These are phyloP conservation scores for Xylaria sp. DNA, from an alignment of 2,329 filamentous ascomycete genomes.

Conservation along the genomic window DNA sequence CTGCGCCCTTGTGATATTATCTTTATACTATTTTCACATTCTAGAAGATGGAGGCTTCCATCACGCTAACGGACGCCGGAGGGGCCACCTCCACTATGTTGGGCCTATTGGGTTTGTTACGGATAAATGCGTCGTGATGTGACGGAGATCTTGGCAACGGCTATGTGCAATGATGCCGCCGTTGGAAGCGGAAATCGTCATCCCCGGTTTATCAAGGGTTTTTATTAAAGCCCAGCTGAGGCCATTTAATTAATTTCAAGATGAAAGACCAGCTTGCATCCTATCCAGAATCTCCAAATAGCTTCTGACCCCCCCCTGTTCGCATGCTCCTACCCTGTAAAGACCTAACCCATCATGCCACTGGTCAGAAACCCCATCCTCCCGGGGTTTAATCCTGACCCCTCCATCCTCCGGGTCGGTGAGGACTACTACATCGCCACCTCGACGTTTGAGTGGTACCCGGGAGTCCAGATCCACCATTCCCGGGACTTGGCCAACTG, in stretches of 20 bases:
- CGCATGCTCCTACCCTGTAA: neutral
- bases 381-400: conserved; percentile 67
- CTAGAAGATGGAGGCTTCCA: neutral
- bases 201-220: conserved; percentile 5
- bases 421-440: conserved; percentile 67
- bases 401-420: conserved; percentile 63
- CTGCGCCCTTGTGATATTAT: neutral
- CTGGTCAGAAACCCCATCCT: conserved; percentile 65
- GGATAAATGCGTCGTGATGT: conserved; percentile 32
- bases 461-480: conserved; percentile 66
- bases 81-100: conserved; percentile 18
- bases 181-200: conserved; percentile 18
- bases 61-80: conserved; percentile 10
- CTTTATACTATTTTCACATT: neutral
- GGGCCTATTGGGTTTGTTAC: conserved; percentile 32
- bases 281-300: neutral
- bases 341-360: conserved; percentile 53
- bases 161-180: conserved; percentile 9
- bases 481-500: conserved; percentile 65
- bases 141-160: conserved; percentile 18
- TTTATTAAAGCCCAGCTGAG: neutral
- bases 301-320: neutral
- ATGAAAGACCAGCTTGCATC: neutral
- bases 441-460: conserved; percentile 67
- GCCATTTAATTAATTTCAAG: conserved; percentile 2